Percentiles rank a stretch among this genome's conserved stretches.
These are phyloP conservation scores for Cystobasidium ongulense DNA, from an alignment of 768 basidiomycete species.

Conservation along the genomic window DNA sequence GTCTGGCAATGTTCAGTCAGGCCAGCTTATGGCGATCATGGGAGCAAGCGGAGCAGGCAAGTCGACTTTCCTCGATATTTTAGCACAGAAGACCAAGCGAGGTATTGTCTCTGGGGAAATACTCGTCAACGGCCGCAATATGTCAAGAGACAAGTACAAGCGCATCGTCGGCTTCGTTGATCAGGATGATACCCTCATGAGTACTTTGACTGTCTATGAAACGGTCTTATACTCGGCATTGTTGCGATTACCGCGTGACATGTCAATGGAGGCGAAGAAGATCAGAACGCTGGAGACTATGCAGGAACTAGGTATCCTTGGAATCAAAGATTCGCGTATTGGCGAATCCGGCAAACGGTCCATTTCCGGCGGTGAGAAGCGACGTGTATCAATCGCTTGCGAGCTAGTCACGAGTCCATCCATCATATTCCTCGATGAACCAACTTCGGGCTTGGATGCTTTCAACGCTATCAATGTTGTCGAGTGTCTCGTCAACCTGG, in stretches of 20 bases:
- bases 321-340: slow-evolving; percentile 80
- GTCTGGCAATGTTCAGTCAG: slow-evolving; percentile 61
- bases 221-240: slow-evolving; percentile 90
- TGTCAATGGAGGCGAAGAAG: slow-evolving; percentile 92
- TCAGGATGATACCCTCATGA: slow-evolving; percentile 96
- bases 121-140: slow-evolving; percentile 75
- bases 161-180: slow-evolving; percentile 90
- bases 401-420: slow-evolving; percentile 96
- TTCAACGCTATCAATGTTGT: slow-evolving; percentile 94
- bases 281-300: slow-evolving; percentile 89
- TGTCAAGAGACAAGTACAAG: slow-evolving; percentile 66
- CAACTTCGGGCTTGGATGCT: slow-evolving; percentile 88
- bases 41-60: slow-evolving; percentile 66
- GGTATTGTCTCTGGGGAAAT: slow-evolving; percentile 66
- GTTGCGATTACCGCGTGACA: slow-evolving; percentile 79
- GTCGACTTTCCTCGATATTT: slow-evolving; percentile 82
- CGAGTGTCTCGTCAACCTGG: slow-evolving; percentile 74
- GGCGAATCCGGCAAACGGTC: slow-evolving; percentile 79
- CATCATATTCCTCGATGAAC: slow-evolving; percentile 92
- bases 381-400: slow-evolving; percentile 92
- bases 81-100: slow-evolving; percentile 79
- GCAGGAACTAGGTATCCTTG: slow-evolving; percentile 86
- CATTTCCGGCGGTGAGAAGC: slow-evolving; percentile 95
- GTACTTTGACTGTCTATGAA: slow-evolving; percentile 95
- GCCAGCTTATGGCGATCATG: slow-evolving; percentile 78